Evolutionary conservation across 2,329 filamentous ascomycete species (phyloP).

Genomic region (Botrytis sinoallii): DNA sequence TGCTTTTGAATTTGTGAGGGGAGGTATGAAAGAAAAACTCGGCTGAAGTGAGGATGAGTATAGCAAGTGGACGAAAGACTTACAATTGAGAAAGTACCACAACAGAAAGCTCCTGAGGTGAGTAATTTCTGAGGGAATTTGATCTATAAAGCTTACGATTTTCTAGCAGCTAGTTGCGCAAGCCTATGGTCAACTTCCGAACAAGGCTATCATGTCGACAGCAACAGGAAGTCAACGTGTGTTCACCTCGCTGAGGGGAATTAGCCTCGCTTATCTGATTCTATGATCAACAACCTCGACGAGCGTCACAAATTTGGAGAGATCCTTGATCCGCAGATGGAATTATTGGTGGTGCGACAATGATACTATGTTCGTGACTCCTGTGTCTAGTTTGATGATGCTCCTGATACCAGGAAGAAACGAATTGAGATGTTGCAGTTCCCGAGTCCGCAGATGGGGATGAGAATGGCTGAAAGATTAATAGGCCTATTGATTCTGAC

Average conservation of each 20-base stretch:
- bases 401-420: fast-evolving
- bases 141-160: background rate
- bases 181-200: background rate
- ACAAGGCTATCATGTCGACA: no score
- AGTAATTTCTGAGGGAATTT: no score
- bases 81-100: background rate
- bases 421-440: fast-evolving
- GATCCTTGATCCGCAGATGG: background rate
- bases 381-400: background rate
- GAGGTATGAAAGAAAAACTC: background rate
- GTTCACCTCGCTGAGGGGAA: background rate
- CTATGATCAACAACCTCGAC: background rate
- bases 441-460: background rate
- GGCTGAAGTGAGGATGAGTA: background rate
- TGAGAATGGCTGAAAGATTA: background rate
- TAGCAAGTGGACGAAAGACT: background rate
- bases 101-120: no score
- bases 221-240: background rate
- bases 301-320: background rate
- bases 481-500: no score
- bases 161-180: background rate
- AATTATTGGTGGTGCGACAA: background rate
- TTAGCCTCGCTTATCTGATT: background rate
- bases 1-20: background rate
- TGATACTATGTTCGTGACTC: background rate